These are phyloP conservation scores for Pseudocohnilembus persalinus DNA, from an alignment of 169 alveolate genomes.

Conservation along the genomic window DNA sequence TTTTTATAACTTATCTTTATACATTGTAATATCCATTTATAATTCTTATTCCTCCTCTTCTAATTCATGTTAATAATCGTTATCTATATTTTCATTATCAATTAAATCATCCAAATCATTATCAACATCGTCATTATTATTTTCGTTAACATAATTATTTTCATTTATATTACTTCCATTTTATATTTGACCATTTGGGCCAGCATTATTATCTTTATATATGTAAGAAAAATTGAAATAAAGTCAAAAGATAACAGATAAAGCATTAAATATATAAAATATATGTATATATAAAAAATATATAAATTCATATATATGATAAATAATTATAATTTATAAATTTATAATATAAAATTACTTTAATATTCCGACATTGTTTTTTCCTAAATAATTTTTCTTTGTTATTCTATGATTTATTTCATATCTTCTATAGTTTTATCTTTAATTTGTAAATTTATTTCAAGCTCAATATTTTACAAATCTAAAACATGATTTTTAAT, in stretches of 20 bases:
- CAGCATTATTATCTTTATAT: neutral
- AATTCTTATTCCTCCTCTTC: neutral
- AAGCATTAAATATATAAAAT: no score
- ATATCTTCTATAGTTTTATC: conserved; percentile 66
- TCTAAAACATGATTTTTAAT: conserved; percentile 69
- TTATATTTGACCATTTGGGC: no score
- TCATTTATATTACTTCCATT: neutral
- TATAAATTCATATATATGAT: no score
- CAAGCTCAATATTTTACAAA: conserved; percentile 63
- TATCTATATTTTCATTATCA: neutral
- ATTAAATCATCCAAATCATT: neutral
- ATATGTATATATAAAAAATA: no score
- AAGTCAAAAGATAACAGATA: no score
- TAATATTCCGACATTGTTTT: neutral
- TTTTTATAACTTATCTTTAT: neutral
- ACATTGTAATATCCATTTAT: neutral
- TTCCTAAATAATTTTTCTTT: conserved; percentile 41
- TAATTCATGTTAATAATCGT: neutral
- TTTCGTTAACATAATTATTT: no score
- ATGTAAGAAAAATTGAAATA: no score
- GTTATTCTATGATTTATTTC: conserved; percentile 31
- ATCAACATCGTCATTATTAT: neutral
- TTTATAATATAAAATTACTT: no score
- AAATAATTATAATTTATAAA: no score
- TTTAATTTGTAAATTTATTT: conserved; percentile 60